Percentiles rank a stretch among this genome's conserved stretches.
Conservation (phyloP, 345 rosid genomes). For the Populus ilicifolia region DNA sequence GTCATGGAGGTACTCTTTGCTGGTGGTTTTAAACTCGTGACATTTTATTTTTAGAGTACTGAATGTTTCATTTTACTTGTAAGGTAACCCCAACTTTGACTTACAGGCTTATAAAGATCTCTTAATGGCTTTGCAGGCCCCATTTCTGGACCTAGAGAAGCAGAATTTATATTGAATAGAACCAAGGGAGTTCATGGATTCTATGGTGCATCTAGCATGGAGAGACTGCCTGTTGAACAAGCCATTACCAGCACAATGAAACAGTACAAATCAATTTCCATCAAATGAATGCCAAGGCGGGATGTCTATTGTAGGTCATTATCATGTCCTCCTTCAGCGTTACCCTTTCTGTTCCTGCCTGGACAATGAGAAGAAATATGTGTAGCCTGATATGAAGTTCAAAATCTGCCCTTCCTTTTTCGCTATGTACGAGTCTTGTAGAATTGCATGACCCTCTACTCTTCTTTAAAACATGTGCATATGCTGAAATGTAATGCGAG, state of each 20-base stretch:
- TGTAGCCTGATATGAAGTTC: too few relatives aligned
- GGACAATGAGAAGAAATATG: not conserved
- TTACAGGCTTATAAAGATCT: not conserved
- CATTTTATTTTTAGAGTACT: not conserved
- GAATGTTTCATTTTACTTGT: not conserved
- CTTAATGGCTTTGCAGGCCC: slow-evolving; percentile 51
- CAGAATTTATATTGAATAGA: slow-evolving; percentile 67
- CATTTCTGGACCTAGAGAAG: slow-evolving; percentile 73
- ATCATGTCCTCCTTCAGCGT: not conserved
- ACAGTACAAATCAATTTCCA: slow-evolving; percentile 63
- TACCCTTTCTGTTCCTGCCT: not conserved
- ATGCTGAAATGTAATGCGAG: too few relatives aligned
- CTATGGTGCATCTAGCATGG: slow-evolving; percentile 98
- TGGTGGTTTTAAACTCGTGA: not conserved
- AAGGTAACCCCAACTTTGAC: not conserved
- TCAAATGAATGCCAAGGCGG: slow-evolving; percentile 36
- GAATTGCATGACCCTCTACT: too few relatives aligned
- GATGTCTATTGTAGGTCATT: not conserved
- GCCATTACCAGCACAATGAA: slow-evolving; percentile 70
- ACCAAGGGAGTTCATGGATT: slow-evolving; percentile 85
- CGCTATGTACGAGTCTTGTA: too few relatives aligned
- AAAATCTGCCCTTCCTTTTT: too few relatives aligned
- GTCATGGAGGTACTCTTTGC: slow-evolving; percentile 74
- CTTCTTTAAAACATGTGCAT: too few relatives aligned
- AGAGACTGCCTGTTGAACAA: slow-evolving; percentile 84